Evolutionary conservation across 106 monocot genomes (phyloP), one percentile per base, ranked within the genome.

Genomic region (Amphibolis antarctica): DNA sequence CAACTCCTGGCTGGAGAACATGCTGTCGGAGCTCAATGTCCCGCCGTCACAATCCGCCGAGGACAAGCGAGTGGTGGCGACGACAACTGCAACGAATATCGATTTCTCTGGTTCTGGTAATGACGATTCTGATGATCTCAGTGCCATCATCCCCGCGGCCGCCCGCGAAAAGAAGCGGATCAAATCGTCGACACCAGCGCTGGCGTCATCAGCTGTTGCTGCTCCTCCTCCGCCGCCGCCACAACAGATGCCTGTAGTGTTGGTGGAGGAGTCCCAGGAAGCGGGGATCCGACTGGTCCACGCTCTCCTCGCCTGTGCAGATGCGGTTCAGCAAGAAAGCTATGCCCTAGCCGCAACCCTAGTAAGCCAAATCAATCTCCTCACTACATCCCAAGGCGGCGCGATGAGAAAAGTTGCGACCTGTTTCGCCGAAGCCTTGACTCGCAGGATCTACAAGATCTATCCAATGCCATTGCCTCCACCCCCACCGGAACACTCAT

Each of bases 361-460:
- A 31, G 74, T 92, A 20, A 92, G 80, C 76, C 82, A 92, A 75
- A 80, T 92, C 67, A 65, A 77, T 0, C 30, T 84, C 10, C 82
- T 92, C 10, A 69, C 87, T 28, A 30, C 81, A 6, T 92, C 92
- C 12, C 92, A 87, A 56, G 84, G 84, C 55, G 84, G 84, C 21
- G 72, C 92, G 18, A 92, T 92, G 92, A 71, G 92, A 1, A 92
- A 92, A 65, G 92, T 92, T 18, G 92, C 92, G 18, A 74, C 74
- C 26, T 92, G 75, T 81, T 92, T 92, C 71, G 86, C 79, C 27
- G 84, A 82, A 42, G 92, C 82, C 29, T 62, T 92, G 1, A 87
- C 87, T 22, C 75, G 80, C 17, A 59, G 86, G 19, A 82, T 92
- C 72, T 92, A 87, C 74, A 62, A 77, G 11, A 45, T 82, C 62